Conservation (phyloP, 2,329 filamentous ascomycete genomes). For the Clonostachys solani region DNA sequence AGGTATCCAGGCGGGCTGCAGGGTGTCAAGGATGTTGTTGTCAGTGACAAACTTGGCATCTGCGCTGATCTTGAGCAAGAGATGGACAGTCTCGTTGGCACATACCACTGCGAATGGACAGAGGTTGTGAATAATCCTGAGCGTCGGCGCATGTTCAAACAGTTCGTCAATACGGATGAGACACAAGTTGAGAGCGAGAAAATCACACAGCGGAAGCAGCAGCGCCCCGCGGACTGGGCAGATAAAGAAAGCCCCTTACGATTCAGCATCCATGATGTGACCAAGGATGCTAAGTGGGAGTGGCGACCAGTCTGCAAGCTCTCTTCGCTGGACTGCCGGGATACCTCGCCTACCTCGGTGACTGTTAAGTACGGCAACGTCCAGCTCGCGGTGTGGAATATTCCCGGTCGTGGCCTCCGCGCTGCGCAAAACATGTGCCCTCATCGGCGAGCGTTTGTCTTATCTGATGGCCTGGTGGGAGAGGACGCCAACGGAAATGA, state of each 20-base stretch:
- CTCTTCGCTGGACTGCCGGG: slow-evolving; percentile 62
- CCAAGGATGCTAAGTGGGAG: slow-evolving; percentile 56
- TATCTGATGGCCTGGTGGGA: slow-evolving; percentile 80
- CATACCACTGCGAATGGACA: slow-evolving; percentile 90
- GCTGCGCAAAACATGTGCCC: slow-evolving; percentile 94
- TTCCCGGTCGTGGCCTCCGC: slow-evolving; percentile 70
- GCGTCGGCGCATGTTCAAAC: slow-evolving; percentile 65
- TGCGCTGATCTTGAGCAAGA: slow-evolving; percentile 79
- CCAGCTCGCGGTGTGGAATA: slow-evolving; percentile 82
- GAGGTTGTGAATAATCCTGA: slow-evolving; percentile 70
- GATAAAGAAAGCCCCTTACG: slow-evolving; percentile 63
- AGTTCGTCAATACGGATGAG: slow-evolving; percentile 83
- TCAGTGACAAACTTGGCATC: slow-evolving; percentile 84
- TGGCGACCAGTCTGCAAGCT: slow-evolving; percentile 81
- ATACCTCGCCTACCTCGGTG: slow-evolving; percentile 64
- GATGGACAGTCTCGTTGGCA: slow-evolving; percentile 80
- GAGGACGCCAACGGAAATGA: slow-evolving; percentile 50
- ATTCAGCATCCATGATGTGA: slow-evolving; percentile 61
- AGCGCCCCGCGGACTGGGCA: slow-evolving; percentile 74
- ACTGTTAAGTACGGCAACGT: slow-evolving; percentile 84
- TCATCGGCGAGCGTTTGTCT: slow-evolving; percentile 85
- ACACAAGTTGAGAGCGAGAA: slow-evolving; percentile 64
- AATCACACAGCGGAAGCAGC: slow-evolving; percentile 68
- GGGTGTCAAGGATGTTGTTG: slow-evolving; percentile 77
- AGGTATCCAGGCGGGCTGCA: slow-evolving; percentile 76